Percentiles rank a stretch among this genome's conserved stretches.
Conservation (phyloP, 306 rosid genomes). For the Oxytropis ochrocephala region DNA sequence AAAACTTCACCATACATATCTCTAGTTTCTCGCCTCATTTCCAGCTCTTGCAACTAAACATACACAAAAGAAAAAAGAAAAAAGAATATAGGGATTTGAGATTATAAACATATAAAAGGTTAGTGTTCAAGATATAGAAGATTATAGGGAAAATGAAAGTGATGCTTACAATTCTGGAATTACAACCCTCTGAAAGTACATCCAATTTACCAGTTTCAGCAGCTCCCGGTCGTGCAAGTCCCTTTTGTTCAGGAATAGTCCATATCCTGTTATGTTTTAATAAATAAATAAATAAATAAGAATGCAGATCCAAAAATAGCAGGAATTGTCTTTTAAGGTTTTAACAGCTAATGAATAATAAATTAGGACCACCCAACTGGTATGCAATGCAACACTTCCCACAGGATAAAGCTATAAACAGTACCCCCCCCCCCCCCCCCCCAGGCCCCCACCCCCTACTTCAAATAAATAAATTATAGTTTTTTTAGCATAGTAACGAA, state of each 20-base stretch:
- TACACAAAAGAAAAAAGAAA: not conserved
- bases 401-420: not conserved
- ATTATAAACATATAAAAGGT: not conserved
- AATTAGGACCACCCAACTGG: not conserved
- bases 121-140: not conserved
- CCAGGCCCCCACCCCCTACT: no score
- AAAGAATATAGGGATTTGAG: not conserved
- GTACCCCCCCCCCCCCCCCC: not conserved
- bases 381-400: not conserved
- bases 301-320: not conserved
- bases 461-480: no score
- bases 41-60: constrained; percentile 66
- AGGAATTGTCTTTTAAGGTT: not conserved
- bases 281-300: no score
- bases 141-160: not conserved
- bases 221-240: constrained; percentile 47
- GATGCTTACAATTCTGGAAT: constrained; percentile 61
- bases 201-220: constrained; percentile 54
- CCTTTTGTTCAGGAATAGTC: constrained; percentile 66
- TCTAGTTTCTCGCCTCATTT: constrained; percentile 53
- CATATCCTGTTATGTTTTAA: constrained; percentile 76
- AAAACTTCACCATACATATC: constrained; percentile 51
- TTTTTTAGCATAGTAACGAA: no score
- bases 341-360: not conserved
- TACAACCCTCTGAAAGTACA: constrained; percentile 73